Conservation (phyloP, 331 rosid species). For the Stylosanthes scabra region DNA sequence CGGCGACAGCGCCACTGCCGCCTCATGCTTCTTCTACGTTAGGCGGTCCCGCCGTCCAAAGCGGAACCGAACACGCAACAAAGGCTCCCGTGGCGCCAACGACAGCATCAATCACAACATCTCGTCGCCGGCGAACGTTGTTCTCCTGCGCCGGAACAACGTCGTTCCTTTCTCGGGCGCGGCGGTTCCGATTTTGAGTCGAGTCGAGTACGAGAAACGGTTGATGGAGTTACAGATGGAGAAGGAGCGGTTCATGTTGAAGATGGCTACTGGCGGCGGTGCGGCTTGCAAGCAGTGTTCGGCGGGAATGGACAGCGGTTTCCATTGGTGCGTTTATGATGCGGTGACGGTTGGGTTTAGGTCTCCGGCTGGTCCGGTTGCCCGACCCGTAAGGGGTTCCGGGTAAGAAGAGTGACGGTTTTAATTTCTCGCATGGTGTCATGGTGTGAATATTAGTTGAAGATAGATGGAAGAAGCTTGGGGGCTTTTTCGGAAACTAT, state of each 20-base stretch:
- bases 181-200: conserved; percentile 27
- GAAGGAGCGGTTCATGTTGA: conserved; percentile 35
- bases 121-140: conserved; percentile 55
- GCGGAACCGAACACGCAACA: conserved; percentile 37
- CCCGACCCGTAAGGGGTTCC: conserved; percentile 44
- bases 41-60: conserved; percentile 60
- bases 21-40: conserved; percentile 61
- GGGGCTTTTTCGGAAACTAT: background rate
- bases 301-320: conserved; percentile 31
- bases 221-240: conserved; percentile 37
- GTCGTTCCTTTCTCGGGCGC: background rate
- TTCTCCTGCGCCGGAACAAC: conserved; percentile 56
- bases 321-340: conserved; percentile 42
- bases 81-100: background rate
- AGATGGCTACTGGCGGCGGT: conserved; percentile 26
- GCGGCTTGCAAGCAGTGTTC: conserved; percentile 38
- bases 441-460: conserved; percentile 10
- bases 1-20: conserved; percentile 40
- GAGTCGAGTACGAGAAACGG: conserved; percentile 23
- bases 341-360: conserved; percentile 44
- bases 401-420: conserved; percentile 16
- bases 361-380: conserved; percentile 52
- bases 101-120: conserved; percentile 22
- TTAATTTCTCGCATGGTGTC: background rate
- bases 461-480: background rate